phyloP scores from a whole-genome alignment of 257 asterid genomes.

The Buddleja alternifolia region DNA sequence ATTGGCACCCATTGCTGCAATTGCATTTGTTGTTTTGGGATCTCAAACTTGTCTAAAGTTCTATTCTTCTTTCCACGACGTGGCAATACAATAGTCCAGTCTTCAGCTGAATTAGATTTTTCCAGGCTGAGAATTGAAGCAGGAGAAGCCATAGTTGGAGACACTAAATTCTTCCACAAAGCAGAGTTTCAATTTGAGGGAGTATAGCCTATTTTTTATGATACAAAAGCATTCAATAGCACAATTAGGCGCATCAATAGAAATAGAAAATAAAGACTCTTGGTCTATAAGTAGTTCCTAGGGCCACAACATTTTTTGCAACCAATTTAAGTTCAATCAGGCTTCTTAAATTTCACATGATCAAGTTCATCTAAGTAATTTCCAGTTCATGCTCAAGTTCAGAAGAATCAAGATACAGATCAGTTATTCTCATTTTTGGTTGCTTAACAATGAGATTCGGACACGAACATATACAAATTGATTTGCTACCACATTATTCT shows the following conservation, averaged over 20 bases:
- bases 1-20: slow-evolving; percentile 62
- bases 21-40: slow-evolving; percentile 39
- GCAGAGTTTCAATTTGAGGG: neutral
- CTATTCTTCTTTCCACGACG: slow-evolving; percentile 62
- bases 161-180: neutral
- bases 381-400: too few species aligned
- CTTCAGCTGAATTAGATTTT: slow-evolving; percentile 45
- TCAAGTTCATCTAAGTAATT: neutral
- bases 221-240: neutral
- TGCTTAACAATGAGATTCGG: slow-evolving; percentile 92
- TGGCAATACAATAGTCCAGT: slow-evolving; percentile 76
- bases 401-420: too few species aligned
- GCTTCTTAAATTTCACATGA: slow-evolving; percentile 17
- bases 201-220: neutral
- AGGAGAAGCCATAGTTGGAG: slow-evolving; percentile 49
- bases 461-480: too few species aligned
- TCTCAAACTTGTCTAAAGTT: slow-evolving; percentile 25
- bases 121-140: slow-evolving; percentile 30
- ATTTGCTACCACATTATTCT: too few species aligned
- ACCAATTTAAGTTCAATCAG: neutral
- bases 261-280: neutral
- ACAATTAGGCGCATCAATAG: neutral
- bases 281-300: neutral
- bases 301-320: neutral
- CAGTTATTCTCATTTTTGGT: too few species aligned